Conservation (phyloP, 2,329 filamentous ascomycete genomes). For the Pseudovirgaria hyperparasitica region DNA sequence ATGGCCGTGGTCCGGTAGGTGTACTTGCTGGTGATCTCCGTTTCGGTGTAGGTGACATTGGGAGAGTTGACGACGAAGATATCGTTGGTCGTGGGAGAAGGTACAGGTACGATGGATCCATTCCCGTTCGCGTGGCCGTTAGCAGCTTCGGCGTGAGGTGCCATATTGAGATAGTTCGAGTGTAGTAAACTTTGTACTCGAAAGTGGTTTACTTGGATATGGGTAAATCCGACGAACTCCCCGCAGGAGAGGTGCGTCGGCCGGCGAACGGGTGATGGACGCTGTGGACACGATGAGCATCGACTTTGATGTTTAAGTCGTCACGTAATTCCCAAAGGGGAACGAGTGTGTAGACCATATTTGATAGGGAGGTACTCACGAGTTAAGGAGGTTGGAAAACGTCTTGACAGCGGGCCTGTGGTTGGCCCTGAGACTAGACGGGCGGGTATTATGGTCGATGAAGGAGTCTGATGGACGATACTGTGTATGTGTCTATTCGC, state of each 20-base stretch:
- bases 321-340: no score
- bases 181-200: constrained; percentile 13
- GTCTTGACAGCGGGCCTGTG: constrained; percentile 62
- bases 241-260: constrained; percentile 83
- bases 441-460: no score
- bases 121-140: constrained; percentile 43
- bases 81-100: constrained; percentile 43
- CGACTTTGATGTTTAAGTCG: constrained; percentile 3
- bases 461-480: no score
- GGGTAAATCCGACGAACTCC: constrained; percentile 57
- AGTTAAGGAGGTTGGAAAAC: constrained; percentile 98
- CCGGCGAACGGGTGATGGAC: constrained; percentile 92
- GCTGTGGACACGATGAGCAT: constrained; percentile 33
- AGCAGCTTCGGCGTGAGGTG: constrained; percentile 73
- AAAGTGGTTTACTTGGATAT: constrained; percentile 21
- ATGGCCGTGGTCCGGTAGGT: constrained; percentile 91
- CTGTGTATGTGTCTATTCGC: no score
- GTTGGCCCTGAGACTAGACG: no score
- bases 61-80: constrained; percentile 83
- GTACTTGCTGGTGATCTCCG: constrained; percentile 85
- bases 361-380: constrained; percentile 55
- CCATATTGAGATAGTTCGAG: constrained; percentile 49
- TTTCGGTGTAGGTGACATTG: constrained; percentile 82
- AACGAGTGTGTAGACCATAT: no score
- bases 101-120: constrained; percentile 28